Percentiles rank a stretch among this genome's conserved stretches.
Conservation (phyloP, 345 rosid genomes). For the Hypericum androsaemum region DNA sequence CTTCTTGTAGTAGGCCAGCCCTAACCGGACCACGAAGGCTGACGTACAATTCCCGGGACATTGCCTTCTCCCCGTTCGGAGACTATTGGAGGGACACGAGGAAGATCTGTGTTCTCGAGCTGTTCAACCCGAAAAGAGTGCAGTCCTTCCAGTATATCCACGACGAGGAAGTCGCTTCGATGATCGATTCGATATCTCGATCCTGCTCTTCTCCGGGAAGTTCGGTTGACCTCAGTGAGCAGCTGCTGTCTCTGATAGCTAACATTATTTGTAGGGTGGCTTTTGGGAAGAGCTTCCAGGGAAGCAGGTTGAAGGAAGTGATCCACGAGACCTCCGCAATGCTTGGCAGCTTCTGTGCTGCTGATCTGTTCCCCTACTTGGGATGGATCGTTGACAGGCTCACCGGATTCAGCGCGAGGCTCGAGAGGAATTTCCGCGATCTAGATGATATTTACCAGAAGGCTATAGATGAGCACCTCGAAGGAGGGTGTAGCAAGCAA, state of each 20-base stretch:
- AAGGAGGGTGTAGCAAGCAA: too few relatives aligned
- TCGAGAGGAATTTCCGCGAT: too few relatives aligned
- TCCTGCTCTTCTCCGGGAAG: conserved; percentile 6
- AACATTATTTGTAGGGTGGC: conserved; percentile 30
- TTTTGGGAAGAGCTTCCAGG: conserved; percentile 34
- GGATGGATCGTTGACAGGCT: conserved; percentile 36
- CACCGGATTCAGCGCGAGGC: conserved; percentile 12
- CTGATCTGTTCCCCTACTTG: conserved; percentile 31
- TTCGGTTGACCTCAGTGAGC: conserved; percentile 15
- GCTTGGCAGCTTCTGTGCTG: conserved; percentile 26
- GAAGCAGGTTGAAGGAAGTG: conserved; percentile 16
- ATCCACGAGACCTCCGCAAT: conserved; percentile 23
- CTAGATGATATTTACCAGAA: too few relatives aligned
- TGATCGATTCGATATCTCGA: conserved; percentile 20
- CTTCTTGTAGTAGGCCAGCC: conserved; percentile 38
- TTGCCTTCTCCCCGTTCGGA: conserved; percentile 34
- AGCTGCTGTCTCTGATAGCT: conserved; percentile 13
- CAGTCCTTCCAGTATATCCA: conserved; percentile 24
- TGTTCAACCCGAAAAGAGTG: conserved; percentile 27
- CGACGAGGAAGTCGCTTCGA: conserved; percentile 32
- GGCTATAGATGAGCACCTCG: too few relatives aligned
- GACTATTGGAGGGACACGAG: conserved; percentile 39
- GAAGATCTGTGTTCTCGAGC: conserved; percentile 26
- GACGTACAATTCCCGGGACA: conserved; percentile 34
- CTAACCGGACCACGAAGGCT: conserved; percentile 21